Percentiles rank a stretch among this genome's conserved stretches.
phyloP scores from a whole-genome alignment of 2,329 filamentous ascomycete genomes.

The Colletotrichum liriopes region DNA sequence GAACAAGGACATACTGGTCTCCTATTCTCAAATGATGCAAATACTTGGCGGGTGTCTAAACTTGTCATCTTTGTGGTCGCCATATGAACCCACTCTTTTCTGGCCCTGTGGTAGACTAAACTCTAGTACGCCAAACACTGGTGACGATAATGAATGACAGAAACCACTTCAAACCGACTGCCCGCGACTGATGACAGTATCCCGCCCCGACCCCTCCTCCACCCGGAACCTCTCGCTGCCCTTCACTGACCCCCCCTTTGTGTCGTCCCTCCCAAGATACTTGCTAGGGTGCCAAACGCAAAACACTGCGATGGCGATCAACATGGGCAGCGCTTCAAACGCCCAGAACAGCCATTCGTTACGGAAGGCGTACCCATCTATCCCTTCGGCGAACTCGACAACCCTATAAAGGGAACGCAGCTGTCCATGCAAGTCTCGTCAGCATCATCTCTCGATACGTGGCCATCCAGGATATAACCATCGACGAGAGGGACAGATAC shows the following conservation, averaged over 20 bases:
- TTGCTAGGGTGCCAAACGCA: conserved; percentile 65
- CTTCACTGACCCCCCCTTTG: neutral
- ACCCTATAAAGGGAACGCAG: conserved; percentile 68
- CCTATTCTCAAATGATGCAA: too few relatives aligned
- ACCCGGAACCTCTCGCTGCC: neutral
- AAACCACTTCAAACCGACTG: neutral
- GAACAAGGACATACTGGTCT: too few relatives aligned
- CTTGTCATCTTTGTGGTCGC: too few relatives aligned
- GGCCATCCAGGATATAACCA: neutral
- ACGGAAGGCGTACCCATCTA: too few relatives aligned
- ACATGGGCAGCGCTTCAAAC: conserved; percentile 64
- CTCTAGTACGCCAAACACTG: conserved; percentile 45
- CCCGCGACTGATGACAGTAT: neutral
- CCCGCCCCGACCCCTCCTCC: neutral
- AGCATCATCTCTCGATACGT: neutral
- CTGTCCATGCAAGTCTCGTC: conserved; percentile 45
- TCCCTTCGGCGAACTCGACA: conserved; percentile 59
- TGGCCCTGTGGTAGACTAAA: conserved; percentile 32
- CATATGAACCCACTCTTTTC: too few relatives aligned
- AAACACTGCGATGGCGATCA: conserved; percentile 63
- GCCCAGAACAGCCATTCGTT: too few relatives aligned
- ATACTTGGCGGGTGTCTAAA: too few relatives aligned
- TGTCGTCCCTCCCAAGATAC: conserved; percentile 50
- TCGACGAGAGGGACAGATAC: conserved; percentile 41
- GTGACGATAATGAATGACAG: neutral